phyloP scores from a whole-genome alignment of 2,329 filamentous ascomycete genomes.

The Periconia sp. region DNA sequence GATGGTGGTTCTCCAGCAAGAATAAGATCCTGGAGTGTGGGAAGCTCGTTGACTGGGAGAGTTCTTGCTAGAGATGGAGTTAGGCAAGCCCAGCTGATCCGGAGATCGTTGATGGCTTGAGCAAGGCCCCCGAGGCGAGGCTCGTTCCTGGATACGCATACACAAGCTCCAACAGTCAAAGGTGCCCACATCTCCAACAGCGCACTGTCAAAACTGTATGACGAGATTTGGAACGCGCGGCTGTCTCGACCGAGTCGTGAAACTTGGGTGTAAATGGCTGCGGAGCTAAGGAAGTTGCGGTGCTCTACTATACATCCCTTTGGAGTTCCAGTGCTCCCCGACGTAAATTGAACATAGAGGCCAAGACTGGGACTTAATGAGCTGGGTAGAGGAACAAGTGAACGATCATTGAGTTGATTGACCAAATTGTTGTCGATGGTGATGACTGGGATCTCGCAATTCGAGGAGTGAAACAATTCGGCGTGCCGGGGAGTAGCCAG shows the following conservation, averaged over 20 bases:
- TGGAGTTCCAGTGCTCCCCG: slow-evolving; percentile 42
- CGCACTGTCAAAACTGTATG: slow-evolving; percentile 59
- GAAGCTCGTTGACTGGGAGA: slow-evolving; percentile 38
- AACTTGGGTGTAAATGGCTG: slow-evolving; percentile 20
- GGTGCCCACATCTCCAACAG: slow-evolving; percentile 59
- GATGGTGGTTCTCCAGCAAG: slow-evolving; percentile 44
- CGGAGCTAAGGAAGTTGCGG: slow-evolving; percentile 17
- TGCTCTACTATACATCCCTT: slow-evolving; percentile 59
- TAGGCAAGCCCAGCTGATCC: slow-evolving; percentile 7
- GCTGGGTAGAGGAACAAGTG: neutral
- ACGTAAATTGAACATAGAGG: slow-evolving; percentile 56
- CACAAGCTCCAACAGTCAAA: slow-evolving; percentile 59
- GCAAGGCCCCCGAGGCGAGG: slow-evolving; percentile 55
- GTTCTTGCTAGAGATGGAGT: slow-evolving; percentile 3
- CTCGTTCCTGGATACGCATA: slow-evolving; percentile 58
- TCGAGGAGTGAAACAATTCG: neutral
- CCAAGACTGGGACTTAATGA: too few relatives aligned
- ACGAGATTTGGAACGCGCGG: slow-evolving; percentile 52
- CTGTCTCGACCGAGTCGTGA: slow-evolving; percentile 52
- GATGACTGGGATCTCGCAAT: too few relatives aligned
- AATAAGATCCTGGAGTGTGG: slow-evolving; percentile 42
- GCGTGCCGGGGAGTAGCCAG: neutral
- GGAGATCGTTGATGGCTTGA: slow-evolving; percentile 46
- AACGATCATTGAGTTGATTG: neutral
- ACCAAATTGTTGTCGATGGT: neutral